phyloP scores from a whole-genome alignment of 75 land plant species.

The Picea sitchensis region DNA sequence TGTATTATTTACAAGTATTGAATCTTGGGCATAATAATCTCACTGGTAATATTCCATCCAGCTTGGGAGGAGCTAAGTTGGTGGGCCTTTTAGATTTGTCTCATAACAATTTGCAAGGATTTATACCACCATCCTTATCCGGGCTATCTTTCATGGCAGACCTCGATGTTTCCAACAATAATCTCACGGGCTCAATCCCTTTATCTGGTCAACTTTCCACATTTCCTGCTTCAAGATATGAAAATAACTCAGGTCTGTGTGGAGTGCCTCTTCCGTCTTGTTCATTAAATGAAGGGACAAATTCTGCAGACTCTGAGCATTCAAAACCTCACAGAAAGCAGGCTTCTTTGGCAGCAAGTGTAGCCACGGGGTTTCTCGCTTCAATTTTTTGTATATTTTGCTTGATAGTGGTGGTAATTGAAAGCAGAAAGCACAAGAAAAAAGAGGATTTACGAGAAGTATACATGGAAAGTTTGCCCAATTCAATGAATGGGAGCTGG shows the following conservation, averaged over 20 bases:
- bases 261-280: slow-evolving; percentile 66
- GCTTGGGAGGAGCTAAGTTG: slow-evolving; percentile 33
- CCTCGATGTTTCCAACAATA: slow-evolving; percentile 78
- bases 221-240: slow-evolving; percentile 31
- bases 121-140: slow-evolving; percentile 55
- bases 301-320: slow-evolving; percentile 4
- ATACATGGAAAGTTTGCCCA: slow-evolving; percentile 24
- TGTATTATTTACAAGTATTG: slow-evolving; percentile 46
- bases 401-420: slow-evolving; percentile 18
- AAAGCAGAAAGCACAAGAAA: slow-evolving; percentile 23
- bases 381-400: slow-evolving; percentile 33
- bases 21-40: slow-evolving; percentile 67
- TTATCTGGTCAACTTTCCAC: slow-evolving; percentile 42
- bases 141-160: slow-evolving; percentile 39
- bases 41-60: slow-evolving; percentile 68
- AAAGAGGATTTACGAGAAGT: slow-evolving; percentile 14
- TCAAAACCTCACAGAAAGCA: slow-evolving; percentile 19
- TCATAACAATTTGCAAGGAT: slow-evolving; percentile 58
- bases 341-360: slow-evolving; percentile 30
- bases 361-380: slow-evolving; percentile 30
- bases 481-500: slow-evolving; percentile 27
- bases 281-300: background rate
- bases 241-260: slow-evolving; percentile 79
- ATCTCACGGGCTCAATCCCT: slow-evolving; percentile 71
- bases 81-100: slow-evolving; percentile 68